phyloP scores from a whole-genome alignment of 345 rosid genomes.

The Lagerstroemia speciosa region DNA sequence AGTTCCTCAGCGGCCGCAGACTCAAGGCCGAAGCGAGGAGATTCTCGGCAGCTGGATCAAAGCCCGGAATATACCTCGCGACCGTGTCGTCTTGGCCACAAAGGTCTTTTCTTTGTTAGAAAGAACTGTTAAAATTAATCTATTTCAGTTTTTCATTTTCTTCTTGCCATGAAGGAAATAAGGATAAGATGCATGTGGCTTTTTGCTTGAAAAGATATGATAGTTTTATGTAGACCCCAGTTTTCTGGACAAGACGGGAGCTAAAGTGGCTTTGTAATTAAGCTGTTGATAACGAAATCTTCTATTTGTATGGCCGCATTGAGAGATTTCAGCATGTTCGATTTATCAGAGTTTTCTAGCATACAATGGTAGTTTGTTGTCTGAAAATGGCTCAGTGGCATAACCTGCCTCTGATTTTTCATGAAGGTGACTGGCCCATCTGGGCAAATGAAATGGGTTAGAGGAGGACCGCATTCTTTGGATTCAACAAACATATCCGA shows the following conservation, averaged over 20 bases:
- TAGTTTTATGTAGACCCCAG: neutral
- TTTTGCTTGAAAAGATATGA: too few species aligned
- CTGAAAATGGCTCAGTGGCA: neutral
- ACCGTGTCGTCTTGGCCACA: slow-evolving; percentile 41
- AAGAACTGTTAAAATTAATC: neutral
- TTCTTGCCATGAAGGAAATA: neutral
- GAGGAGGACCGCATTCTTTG: slow-evolving; percentile 43
- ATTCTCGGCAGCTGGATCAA: slow-evolving; percentile 49
- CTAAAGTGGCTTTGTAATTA: neutral
- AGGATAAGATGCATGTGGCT: neutral
- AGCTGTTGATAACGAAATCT: neutral
- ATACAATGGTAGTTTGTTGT: neutral
- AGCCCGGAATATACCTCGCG: slow-evolving; percentile 39
- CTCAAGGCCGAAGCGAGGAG: slow-evolving; percentile 61
- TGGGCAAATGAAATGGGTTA: slow-evolving; percentile 59
- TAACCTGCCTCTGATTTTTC: slow-evolving; percentile 2
- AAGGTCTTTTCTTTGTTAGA: slow-evolving; percentile 23
- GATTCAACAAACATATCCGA: slow-evolving; percentile 39
- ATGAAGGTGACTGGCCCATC: slow-evolving; percentile 51
- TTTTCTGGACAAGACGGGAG: neutral
- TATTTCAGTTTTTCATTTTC: neutral
- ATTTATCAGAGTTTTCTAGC: neutral
- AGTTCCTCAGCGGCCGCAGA: slow-evolving; percentile 56
- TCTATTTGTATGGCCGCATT: neutral
- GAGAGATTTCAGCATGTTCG: neutral